These are phyloP conservation scores for Mortierella sp. DNA, from an alignment of 371 early-diverging fungal species.

Conservation along the genomic window DNA sequence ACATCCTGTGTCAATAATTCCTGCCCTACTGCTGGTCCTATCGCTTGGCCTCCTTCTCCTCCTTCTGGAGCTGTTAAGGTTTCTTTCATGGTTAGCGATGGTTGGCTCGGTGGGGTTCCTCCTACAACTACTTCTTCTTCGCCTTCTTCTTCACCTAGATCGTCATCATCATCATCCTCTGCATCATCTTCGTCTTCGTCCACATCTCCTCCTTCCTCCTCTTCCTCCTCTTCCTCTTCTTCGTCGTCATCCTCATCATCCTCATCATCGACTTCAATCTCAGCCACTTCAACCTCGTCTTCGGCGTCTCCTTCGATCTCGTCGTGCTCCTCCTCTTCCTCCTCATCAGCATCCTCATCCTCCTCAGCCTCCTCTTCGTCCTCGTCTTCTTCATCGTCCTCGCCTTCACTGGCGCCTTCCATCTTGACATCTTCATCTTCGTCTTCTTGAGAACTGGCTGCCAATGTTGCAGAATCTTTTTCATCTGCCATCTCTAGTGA, in stretches of 20 bases:
- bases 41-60: no score
- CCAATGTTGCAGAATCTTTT: background rate
- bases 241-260: background rate
- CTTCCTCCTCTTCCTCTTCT: no score
- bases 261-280: slow-evolving; percentile 10
- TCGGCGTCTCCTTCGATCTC: slow-evolving; percentile 8
- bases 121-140: no score
- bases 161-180: no score
- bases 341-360: slow-evolving; percentile 3
- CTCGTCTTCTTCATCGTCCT: slow-evolving; percentile 12
- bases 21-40: no score
- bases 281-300: background rate
- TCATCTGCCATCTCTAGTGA: background rate
- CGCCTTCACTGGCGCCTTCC: slow-evolving; percentile 4
- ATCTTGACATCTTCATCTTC: slow-evolving; percentile 31
- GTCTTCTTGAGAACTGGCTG: slow-evolving; percentile 25
- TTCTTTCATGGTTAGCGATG: no score
- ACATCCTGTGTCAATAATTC: no score
- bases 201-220: no score
- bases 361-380: slow-evolving; percentile 16
- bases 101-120: no score
- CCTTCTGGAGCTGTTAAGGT: no score
- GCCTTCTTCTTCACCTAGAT: no score
- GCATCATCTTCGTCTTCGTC: no score
- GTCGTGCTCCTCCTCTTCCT: background rate